Conservation (phyloP, 306 rosid species). For the Dryas alaskensis region DNA sequence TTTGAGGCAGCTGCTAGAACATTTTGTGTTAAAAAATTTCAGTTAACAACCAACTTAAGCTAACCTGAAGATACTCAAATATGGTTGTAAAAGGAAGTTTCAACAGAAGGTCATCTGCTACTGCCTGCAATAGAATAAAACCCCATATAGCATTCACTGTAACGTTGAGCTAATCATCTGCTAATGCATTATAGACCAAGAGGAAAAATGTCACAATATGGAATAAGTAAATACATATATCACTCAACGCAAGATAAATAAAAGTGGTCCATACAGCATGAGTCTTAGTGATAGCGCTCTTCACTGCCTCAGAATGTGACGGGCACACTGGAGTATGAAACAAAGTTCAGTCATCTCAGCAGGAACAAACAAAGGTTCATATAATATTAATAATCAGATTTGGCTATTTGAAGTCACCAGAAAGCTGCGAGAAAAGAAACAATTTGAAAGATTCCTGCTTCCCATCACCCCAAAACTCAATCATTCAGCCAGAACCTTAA, state of each 20-base stretch:
- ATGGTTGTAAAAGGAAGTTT: constrained; percentile 82
- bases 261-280: constrained; percentile 58
- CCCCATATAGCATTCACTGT: constrained; percentile 16
- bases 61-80: constrained; percentile 97
- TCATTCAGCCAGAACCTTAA: background rate
- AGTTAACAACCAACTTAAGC: constrained; percentile 22
- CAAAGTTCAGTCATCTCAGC: constrained; percentile 33
- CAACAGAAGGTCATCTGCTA: constrained; percentile 53
- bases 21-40: constrained; percentile 12
- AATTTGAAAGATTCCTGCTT: background rate
- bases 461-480: background rate
- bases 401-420: background rate
- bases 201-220: constrained; percentile 15
- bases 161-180: constrained; percentile 18
- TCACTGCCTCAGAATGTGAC: constrained; percentile 70
- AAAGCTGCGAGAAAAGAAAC: background rate
- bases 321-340: constrained; percentile 51
- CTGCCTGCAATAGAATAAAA: constrained; percentile 58
- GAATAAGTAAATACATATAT: background rate
- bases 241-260: constrained; percentile 21
- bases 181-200: constrained; percentile 8
- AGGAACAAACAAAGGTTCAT: constrained; percentile 12
- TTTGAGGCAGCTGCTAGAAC: constrained; percentile 5
- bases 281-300: constrained; percentile 58
- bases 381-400: constrained; percentile 7